Percentiles rank a stretch among this genome's conserved stretches.
phyloP scores from a whole-genome alignment of 2,329 filamentous ascomycete genomes.

The Fusarium sororula region DNA sequence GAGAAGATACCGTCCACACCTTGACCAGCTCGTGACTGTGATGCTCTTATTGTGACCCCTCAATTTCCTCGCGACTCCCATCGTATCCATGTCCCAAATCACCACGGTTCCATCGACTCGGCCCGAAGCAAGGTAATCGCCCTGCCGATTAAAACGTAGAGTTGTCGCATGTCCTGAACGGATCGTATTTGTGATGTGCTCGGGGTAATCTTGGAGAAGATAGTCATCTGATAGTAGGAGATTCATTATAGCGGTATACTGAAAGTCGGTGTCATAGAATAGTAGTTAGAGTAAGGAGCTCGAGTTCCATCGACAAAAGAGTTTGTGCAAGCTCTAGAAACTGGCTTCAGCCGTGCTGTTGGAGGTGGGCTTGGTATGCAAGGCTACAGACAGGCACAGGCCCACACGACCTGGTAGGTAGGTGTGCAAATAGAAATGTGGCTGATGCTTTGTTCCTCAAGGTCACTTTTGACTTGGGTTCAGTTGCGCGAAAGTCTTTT shows the following conservation, averaged over 20 bases:
- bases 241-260: constrained; percentile 57
- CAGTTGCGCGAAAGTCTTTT: background rate
- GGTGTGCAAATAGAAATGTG: constrained; percentile 30
- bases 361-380: constrained; percentile 41
- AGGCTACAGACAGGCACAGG: constrained; percentile 44
- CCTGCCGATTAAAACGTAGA: constrained; percentile 89
- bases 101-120: constrained; percentile 94
- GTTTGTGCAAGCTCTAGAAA: constrained; percentile 34
- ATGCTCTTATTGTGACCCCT: constrained; percentile 93
- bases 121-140: constrained; percentile 93
- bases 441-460: constrained; percentile 16
- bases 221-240: constrained; percentile 69
- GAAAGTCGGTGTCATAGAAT: background rate
- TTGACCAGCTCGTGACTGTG: constrained; percentile 94
- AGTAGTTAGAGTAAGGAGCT: constrained; percentile 10
- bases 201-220: constrained; percentile 83
- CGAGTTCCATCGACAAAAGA: constrained; percentile 32
- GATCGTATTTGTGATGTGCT: constrained; percentile 87
- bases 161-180: constrained; percentile 74
- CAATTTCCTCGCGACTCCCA: constrained; percentile 93
- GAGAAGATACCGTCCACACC: constrained; percentile 88
- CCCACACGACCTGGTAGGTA: constrained; percentile 10
- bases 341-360: constrained; percentile 38
- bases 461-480: background rate
- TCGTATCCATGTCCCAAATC: constrained; percentile 97